A percentile compares a stretch with the other conserved stretches of the same genome.
Evolutionary conservation across 306 rosid genomes (phyloP).

Genomic region (Acmispon strigosus): DNA sequence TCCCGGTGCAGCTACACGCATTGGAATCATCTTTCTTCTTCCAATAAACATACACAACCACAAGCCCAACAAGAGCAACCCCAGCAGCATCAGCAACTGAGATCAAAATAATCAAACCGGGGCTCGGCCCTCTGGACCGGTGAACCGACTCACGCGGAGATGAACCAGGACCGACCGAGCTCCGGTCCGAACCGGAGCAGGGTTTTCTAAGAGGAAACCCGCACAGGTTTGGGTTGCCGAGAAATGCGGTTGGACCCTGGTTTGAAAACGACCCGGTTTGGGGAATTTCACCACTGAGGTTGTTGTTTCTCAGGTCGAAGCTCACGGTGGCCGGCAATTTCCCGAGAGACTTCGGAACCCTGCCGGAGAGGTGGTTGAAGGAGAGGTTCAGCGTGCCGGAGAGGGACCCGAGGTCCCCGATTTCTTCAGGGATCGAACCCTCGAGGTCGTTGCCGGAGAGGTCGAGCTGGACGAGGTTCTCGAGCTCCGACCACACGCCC

Average conservation of each 20-base stretch:
- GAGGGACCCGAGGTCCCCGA: conserved; percentile 55
- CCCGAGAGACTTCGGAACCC: conserved; percentile 59
- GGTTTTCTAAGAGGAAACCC: conserved; percentile 80
- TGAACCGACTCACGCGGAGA: background rate
- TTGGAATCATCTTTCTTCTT: conserved; percentile 59
- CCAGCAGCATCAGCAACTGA: conserved; percentile 75
- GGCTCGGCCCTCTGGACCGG: conserved; percentile 37
- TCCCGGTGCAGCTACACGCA: conserved; percentile 68
- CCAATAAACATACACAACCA: conserved; percentile 80
- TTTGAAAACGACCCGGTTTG: conserved; percentile 82
- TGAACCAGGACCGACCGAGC: conserved; percentile 33
- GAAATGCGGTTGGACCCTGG: conserved; percentile 94
- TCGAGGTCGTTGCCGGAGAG: conserved; percentile 59
- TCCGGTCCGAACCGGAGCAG: conserved; percentile 35
- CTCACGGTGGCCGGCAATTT: conserved; percentile 66
- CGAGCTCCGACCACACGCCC: conserved; percentile 56
- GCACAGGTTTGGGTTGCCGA: conserved; percentile 59
- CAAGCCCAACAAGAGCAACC: conserved; percentile 60
- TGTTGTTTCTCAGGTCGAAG: conserved; percentile 76
- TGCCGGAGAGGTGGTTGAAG: conserved; percentile 68
- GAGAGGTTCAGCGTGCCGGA: conserved; percentile 84
- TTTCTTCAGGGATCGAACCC: conserved; percentile 60
- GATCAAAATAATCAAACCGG: conserved; percentile 68
- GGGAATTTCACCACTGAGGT: conserved; percentile 80
- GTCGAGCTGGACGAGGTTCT: conserved; percentile 56